A percentile compares a stretch with the other conserved stretches of the same genome.
Evolutionary conservation across 2,329 filamentous ascomycete species (phyloP).

Genomic region (Pseudocercospora crystallina): DNA sequence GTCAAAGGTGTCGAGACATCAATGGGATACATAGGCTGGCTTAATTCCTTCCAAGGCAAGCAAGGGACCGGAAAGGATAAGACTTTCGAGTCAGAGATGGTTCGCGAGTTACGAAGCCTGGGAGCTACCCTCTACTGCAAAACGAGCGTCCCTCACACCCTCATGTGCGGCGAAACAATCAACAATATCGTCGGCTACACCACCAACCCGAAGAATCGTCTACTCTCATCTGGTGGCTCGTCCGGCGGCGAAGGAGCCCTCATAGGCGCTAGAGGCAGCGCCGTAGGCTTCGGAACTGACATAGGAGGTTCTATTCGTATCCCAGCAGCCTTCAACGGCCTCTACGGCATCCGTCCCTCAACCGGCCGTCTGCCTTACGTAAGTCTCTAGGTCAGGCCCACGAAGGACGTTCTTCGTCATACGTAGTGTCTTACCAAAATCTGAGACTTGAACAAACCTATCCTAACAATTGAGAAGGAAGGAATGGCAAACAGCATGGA

Average conservation of each 20-base stretch:
- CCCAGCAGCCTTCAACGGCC: slow-evolving; percentile 59
- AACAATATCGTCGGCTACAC: slow-evolving; percentile 62
- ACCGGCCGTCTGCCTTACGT: slow-evolving; percentile 46
- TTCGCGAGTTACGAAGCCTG: slow-evolving; percentile 52
- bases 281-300: slow-evolving; percentile 58
- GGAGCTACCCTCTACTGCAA: slow-evolving; percentile 58
- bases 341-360: slow-evolving; percentile 58
- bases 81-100: slow-evolving; percentile 59
- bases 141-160: slow-evolving; percentile 58
- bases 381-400: too few relatives aligned
- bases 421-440: too few relatives aligned
- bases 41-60: slow-evolving; percentile 59
- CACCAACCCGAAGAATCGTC: slow-evolving; percentile 57
- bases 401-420: too few relatives aligned
- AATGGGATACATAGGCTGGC: slow-evolving; percentile 65
- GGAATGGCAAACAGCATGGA: slow-evolving; percentile 63
- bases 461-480: slow-evolving; percentile 44
- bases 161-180: slow-evolving; percentile 60
- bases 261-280: slow-evolving; percentile 54
- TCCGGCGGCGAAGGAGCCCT: slow-evolving; percentile 60
- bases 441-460: too few relatives aligned
- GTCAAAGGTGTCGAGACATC: slow-evolving; percentile 48
- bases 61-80: slow-evolving; percentile 52
- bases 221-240: slow-evolving; percentile 55
- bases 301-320: slow-evolving; percentile 58